These are phyloP conservation scores for Aspergillus unguis DNA, from an alignment of 2,329 filamentous ascomycete genomes.

Conservation along the genomic window DNA sequence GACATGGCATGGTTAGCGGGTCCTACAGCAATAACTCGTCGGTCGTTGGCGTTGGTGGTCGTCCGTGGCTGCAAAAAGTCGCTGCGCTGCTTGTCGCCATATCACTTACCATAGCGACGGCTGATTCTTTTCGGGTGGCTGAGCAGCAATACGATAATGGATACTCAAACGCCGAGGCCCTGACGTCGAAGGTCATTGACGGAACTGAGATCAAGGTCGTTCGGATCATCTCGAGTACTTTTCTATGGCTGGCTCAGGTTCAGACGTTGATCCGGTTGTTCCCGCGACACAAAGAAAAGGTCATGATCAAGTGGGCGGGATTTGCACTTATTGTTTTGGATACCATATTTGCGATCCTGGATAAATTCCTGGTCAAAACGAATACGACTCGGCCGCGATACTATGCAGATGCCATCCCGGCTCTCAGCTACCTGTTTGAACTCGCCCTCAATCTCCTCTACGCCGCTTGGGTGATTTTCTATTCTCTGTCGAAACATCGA, in stretches of 20 bases:
- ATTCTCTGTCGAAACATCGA: slow-evolving; percentile 83
- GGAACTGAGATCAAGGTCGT: slow-evolving; percentile 85
- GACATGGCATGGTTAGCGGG: slow-evolving; percentile 79
- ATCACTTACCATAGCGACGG: slow-evolving; percentile 88
- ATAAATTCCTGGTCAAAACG: slow-evolving; percentile 68
- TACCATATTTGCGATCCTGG: slow-evolving; percentile 83
- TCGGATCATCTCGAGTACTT: slow-evolving; percentile 89
- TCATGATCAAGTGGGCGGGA: slow-evolving; percentile 98
- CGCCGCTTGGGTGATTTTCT: slow-evolving; percentile 91
- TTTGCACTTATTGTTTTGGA: slow-evolving; percentile 91
- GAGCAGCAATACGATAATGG: slow-evolving; percentile 75
- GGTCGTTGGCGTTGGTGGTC: slow-evolving; percentile 80
- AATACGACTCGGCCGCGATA: slow-evolving; percentile 58
- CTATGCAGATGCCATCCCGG: slow-evolving; percentile 87
- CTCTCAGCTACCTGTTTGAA: slow-evolving; percentile 86
- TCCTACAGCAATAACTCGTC: slow-evolving; percentile 63
- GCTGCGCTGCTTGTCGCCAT: slow-evolving; percentile 65
- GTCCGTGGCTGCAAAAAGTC: slow-evolving; percentile 86
- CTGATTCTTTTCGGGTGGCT: slow-evolving; percentile 83
- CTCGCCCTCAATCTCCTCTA: slow-evolving; percentile 82
- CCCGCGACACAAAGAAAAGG: slow-evolving; percentile 92
- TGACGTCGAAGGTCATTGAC: slow-evolving; percentile 77
- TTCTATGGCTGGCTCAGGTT: slow-evolving; percentile 94
- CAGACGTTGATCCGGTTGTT: slow-evolving; percentile 95
- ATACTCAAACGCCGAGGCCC: slow-evolving; percentile 70